Percentiles rank a stretch among this genome's conserved stretches.
phyloP scores from a whole-genome alignment of 352 stramenopile genomes.

The Globisporangium heterothallicum region DNA sequence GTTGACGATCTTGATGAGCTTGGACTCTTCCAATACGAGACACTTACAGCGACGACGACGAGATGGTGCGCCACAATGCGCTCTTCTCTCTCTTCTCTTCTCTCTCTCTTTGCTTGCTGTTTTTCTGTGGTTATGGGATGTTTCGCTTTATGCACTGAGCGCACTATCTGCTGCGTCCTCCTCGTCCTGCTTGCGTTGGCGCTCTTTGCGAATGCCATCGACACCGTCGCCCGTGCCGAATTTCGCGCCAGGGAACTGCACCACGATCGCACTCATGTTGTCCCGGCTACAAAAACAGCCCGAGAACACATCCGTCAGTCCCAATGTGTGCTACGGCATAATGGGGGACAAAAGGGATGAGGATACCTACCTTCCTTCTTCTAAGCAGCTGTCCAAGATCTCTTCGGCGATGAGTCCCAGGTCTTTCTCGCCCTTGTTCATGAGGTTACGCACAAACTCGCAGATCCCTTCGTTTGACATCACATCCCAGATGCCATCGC shows the following conservation, averaged over 20 bases:
- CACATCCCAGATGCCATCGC: constrained; percentile 93
- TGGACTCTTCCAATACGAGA: too few relatives aligned
- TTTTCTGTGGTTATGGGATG: too few relatives aligned
- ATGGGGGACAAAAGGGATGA: too few relatives aligned
- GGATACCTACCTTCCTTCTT: constrained; percentile 47
- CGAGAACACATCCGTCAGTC: constrained; percentile 3
- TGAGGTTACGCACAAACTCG: constrained; percentile 74
- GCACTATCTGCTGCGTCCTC: constrained; percentile 24
- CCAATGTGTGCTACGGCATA: too few relatives aligned
- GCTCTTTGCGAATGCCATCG: constrained; percentile 46
- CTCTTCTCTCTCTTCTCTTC: too few relatives aligned
- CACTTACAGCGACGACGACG: too few relatives aligned
- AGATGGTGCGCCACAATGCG: too few relatives aligned
- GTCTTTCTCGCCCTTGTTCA: constrained; percentile 61
- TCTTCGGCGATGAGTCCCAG: constrained; percentile 77
- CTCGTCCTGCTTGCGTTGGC: constrained; percentile 38
- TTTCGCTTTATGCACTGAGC: constrained; percentile 11
- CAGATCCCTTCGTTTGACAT: constrained; percentile 89
- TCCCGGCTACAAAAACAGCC: constrained; percentile 37
- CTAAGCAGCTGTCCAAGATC: constrained; percentile 70
- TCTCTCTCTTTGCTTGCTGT: too few relatives aligned
- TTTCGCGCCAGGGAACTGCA: constrained; percentile 71
- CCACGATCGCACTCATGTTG: constrained; percentile 82
- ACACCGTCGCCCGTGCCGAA: constrained; percentile 61
- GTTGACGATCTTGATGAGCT: too few relatives aligned